Evolutionary conservation across 2,329 filamentous ascomycete species (phyloP).

Genomic region (Fusarium staphyleae): DNA sequence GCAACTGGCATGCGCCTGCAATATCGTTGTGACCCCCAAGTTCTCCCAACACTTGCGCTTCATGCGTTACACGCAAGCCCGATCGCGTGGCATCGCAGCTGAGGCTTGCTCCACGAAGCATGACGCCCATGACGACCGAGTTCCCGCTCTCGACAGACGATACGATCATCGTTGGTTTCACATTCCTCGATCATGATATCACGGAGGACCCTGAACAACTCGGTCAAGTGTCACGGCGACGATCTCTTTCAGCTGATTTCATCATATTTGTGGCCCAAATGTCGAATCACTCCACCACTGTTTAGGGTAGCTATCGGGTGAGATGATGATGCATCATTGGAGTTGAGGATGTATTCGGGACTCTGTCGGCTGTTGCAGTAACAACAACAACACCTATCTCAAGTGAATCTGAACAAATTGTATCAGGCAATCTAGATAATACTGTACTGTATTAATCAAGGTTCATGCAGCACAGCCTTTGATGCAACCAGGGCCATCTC

Average conservation of each 20-base stretch:
- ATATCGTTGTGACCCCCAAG: neutral
- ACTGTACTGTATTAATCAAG: too few relatives aligned
- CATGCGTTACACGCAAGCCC: conserved; percentile 19
- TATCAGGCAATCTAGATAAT: neutral
- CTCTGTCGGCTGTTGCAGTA: too few relatives aligned
- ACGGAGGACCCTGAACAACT: conserved; percentile 9
- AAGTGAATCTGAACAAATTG: neutral
- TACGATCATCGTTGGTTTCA: conserved; percentile 31
- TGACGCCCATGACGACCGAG: conserved; percentile 22
- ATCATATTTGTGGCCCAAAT: conserved; percentile 33
- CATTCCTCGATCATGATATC: conserved; percentile 28
- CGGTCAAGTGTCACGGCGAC: conserved; percentile 8
- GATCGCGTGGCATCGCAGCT: conserved; percentile 31
- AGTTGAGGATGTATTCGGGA: too few relatives aligned
- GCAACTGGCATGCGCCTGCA: too few relatives aligned
- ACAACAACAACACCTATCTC: too few relatives aligned
- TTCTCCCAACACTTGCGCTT: conserved; percentile 3
- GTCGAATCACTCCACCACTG: conserved; percentile 1
- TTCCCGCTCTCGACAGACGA: conserved; percentile 10
- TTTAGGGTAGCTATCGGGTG: neutral
- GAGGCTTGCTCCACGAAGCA: neutral
- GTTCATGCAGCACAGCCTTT: too few relatives aligned
- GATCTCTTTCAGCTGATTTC: conserved; percentile 21
- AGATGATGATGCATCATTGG: conserved; percentile 2
- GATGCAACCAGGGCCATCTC: conserved; percentile 18